These are phyloP conservation scores for Leccinum subtestaceum DNA, from an alignment of 768 basidiomycete genomes.

Conservation along the genomic window DNA sequence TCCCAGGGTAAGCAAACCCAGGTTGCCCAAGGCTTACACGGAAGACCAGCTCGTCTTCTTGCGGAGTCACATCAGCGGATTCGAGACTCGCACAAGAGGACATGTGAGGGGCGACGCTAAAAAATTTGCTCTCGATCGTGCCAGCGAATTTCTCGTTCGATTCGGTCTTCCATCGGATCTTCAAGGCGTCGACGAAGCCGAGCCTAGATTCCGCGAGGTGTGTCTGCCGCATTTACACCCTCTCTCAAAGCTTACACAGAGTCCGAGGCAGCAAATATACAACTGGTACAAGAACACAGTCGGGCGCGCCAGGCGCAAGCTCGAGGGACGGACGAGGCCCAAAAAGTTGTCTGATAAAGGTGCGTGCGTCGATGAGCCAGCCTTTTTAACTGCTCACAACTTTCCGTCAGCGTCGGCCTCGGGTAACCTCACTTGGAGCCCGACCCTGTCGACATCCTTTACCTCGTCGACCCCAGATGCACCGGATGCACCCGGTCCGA, in stretches of 20 bases:
- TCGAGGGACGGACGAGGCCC: conserved; percentile 52
- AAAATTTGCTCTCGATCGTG: conserved; percentile 63
- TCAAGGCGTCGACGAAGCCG: conserved; percentile 53
- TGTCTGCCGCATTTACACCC: not conserved
- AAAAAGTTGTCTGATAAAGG: conserved; percentile 53
- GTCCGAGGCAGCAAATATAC: conserved; percentile 53
- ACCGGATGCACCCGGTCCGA: conserved; percentile 26
- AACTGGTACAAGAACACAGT: conserved; percentile 75
- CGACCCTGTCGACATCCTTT: conserved; percentile 40
- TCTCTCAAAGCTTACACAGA: not conserved
- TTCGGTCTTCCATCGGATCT: conserved; percentile 60
- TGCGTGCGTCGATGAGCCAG: conserved; percentile 17
- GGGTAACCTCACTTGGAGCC: conserved; percentile 37
- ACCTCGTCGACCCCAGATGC: conserved; percentile 19
- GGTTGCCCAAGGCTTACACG: conserved; percentile 62
- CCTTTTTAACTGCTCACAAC: not conserved
- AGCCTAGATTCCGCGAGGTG: conserved; percentile 62
- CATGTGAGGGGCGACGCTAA: conserved; percentile 66
- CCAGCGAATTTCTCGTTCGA: conserved; percentile 55
- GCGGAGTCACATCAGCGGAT: conserved; percentile 50
- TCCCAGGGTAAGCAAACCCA: conserved; percentile 65
- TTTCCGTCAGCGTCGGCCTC: conserved; percentile 14
- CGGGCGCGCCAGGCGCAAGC: conserved; percentile 55
- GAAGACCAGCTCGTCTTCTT: conserved; percentile 61
- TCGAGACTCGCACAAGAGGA: conserved; percentile 57